Conservation (phyloP, 2,329 filamentous ascomycete species). For the Colletotrichum ledebouriae region DNA sequence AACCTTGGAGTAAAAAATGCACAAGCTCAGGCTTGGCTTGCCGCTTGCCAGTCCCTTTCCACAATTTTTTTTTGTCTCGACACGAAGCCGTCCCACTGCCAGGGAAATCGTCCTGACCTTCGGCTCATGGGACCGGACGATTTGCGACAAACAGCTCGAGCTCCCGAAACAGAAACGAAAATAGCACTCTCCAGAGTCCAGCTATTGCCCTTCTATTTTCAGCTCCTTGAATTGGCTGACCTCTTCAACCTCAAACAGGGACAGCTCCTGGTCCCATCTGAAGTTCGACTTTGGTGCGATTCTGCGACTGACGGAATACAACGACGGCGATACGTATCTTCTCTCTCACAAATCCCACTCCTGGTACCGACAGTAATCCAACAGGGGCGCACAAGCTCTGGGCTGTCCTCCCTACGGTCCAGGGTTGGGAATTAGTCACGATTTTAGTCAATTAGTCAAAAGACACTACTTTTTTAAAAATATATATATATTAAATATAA, state of each 20-base stretch:
- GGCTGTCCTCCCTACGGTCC: slow-evolving; percentile 9
- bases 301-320: slow-evolving; percentile 10
- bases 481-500: too few relatives aligned
- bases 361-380: too few relatives aligned
- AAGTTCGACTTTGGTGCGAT: slow-evolving; percentile 12
- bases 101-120: slow-evolving; percentile 38
- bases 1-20: slow-evolving; percentile 23
- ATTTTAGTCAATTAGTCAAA: too few relatives aligned
- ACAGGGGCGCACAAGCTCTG: slow-evolving; percentile 26
- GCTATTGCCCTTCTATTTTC: slow-evolving; percentile 2
- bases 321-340: slow-evolving; percentile 7
- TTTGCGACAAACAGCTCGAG: slow-evolving; percentile 38
- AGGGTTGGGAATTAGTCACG: too few relatives aligned
- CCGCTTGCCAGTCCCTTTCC: slow-evolving; percentile 31
- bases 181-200: background rate
- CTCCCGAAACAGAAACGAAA: background rate
- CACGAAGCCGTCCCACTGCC: slow-evolving; percentile 37
- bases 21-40: slow-evolving; percentile 24
- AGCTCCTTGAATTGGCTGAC: slow-evolving; percentile 1
- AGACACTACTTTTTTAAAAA: too few relatives aligned
- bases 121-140: slow-evolving; percentile 34
- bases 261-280: slow-evolving; percentile 23
- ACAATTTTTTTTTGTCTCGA: slow-evolving; percentile 28
- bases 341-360: background rate
- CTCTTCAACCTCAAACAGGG: slow-evolving; percentile 23